Conservation (phyloP, 768 basidiomycete genomes). For the Tulasnella sp. region DNA sequence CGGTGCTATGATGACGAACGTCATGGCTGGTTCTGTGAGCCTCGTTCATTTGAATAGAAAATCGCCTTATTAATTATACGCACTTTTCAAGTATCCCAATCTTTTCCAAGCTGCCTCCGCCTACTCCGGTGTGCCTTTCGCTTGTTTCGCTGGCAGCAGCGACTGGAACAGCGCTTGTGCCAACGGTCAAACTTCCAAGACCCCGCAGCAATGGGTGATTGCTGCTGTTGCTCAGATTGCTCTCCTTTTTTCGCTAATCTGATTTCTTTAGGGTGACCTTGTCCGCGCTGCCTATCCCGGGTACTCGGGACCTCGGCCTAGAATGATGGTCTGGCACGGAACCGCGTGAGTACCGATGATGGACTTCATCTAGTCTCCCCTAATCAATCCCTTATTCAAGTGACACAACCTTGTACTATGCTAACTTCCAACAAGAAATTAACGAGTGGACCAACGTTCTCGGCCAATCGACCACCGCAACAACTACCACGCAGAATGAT, state of each 20-base stretch:
- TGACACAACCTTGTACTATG: conserved; percentile 44
- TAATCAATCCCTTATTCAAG: conserved; percentile 26
- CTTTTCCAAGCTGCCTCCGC: conserved; percentile 43
- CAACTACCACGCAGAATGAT: conserved; percentile 35
- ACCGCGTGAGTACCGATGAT: conserved; percentile 32
- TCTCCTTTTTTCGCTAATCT: background rate
- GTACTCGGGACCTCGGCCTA: conserved; percentile 45
- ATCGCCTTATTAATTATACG: background rate
- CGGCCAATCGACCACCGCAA: conserved; percentile 38
- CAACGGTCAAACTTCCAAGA: conserved; percentile 37
- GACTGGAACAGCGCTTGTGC: conserved; percentile 46
- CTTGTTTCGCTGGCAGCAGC: conserved; percentile 44
- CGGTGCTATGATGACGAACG: conserved; percentile 56
- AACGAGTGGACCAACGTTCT: conserved; percentile 54
- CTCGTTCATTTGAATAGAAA: conserved; percentile 21
- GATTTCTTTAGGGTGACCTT: conserved; percentile 35
- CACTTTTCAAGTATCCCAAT: conserved; percentile 30
- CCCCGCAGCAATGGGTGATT: conserved; percentile 42
- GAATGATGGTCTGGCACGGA: conserved; percentile 50
- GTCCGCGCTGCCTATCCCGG: conserved; percentile 45
- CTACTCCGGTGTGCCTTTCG: conserved; percentile 48
- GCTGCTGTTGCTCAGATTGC: background rate
- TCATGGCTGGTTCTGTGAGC: conserved; percentile 38
- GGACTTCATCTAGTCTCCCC: background rate
- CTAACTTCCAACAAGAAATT: conserved; percentile 46